Evolutionary conservation across 1,284 basidiomycete genomes (phyloP), one percentile per base, ranked within the genome.

Genomic region (Cutaneotrichosporon cavernicola): DNA sequence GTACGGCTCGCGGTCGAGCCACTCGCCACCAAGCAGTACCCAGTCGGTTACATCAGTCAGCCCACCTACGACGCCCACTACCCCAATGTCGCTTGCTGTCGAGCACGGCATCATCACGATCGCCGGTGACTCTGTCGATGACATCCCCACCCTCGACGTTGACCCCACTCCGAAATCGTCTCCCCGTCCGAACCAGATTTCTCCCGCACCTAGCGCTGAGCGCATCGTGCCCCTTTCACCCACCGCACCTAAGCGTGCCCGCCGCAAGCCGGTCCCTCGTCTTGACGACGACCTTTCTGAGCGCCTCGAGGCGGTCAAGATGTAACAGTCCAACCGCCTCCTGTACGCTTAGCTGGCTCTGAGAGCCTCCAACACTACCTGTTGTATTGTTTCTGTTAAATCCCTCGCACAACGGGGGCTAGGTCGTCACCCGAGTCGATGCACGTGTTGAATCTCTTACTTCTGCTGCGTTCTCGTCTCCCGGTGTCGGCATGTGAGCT

Each of bases 301-400:
- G 57, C 57, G 57, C 47, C 60, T 66, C 50, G 63, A 62, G 49
- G 40, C 21, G 4, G 22, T 62, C 49, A 49, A 59, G 60, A 40
- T 31, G 13, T 58, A 59, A 63, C 51, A 90, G 90, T 89, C 85
- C 83, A 84, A 32, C 73, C 86, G 18, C 82, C 86, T 32, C 81
- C 85, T 26, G 72, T 90, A 18, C 67, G 69, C 22, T 75, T 87
- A 68, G 73, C 81, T 11, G 84, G 85, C 43, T 81, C 84, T 57
- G 89, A 83, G 50, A 77, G 76, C 67, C 91, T 88, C 40, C 71
- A 71, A 16, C 91, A 91, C 71, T 91, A 92, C n/a, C 86, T 96
- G 55, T 56, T 56, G 55, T 56, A 56, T 18, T 21, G 18, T 11
- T 36, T 40, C 38, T 40, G 7, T 36, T 56, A 22, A 56, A 43